Base-by-base conservation (phyloP, 306 rosid genomes). In the Cicer yamashitae region DNA sequence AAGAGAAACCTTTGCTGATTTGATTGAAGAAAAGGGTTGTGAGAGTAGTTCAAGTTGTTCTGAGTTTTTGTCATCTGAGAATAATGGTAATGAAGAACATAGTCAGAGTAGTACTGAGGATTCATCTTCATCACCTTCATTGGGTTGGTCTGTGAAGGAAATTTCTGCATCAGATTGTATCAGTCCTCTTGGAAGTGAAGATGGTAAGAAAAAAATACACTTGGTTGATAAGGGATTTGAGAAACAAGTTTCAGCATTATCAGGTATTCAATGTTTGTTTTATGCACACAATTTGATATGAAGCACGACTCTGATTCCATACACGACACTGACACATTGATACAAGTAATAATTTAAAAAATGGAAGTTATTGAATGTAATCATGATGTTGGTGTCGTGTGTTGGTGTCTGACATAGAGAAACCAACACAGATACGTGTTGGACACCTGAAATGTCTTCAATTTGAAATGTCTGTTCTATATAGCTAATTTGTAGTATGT, bases 31-130 rank as follows among this genome's bases (percentile, higher is more conserved):
- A 30, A 88, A 86, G 75, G 88, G 89, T 65, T 87, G 91, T 54
- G 91, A 85, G 68, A 96, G 99, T 74, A 87, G 87, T 80, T 88
- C 90, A 3, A 89, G 96, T 83, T 90, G 96, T 83, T 90, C 92
- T 52, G 92, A 88, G 74, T 85, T 89, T 75, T 73, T 90, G 75
- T 78, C 91, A 15, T 90, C 98, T n/a, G 96, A 89, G 85, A 87
- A 93, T 57, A 82, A 85, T 37, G 93, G 85, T 66, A 86, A 83
- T 62, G 97, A 90, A 77, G 96, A 89, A 51, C 96, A 80, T 45
- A 92, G 97, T 82, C 91, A 73, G 40, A 83, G 96, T 74, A 87
- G 93, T 83, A 86, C 96, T 44, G 98, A 87, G 44, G 91, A 85
- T 7, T 84, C 93, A 1, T 92, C 93, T 73, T 85, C 94, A n/a